These are phyloP conservation scores for Panicum hallii DNA, from an alignment of 202 grass and related monocot genomes.

Conservation along the genomic window DNA sequence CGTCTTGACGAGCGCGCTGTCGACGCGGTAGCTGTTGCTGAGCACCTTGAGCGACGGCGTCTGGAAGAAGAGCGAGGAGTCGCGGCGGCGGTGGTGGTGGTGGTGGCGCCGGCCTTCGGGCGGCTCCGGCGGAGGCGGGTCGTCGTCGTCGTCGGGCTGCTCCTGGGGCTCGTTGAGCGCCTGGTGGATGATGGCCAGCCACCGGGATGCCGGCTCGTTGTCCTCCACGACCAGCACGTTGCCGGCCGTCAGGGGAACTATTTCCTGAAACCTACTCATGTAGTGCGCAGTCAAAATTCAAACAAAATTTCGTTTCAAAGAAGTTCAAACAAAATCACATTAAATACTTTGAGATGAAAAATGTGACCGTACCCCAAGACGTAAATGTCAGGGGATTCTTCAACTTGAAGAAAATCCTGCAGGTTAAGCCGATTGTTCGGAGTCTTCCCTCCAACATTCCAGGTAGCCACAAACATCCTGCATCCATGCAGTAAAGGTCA, in stretches of 20 bases:
- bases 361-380: constrained; percentile 68
- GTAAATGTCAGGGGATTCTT: constrained; percentile 86
- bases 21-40: constrained; percentile 80
- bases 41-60: constrained; percentile 76
- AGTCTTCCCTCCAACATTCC: constrained; percentile 90
- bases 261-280: constrained; percentile 92
- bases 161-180: constrained; percentile 74
- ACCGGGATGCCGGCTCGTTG: constrained; percentile 90
- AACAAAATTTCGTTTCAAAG: background rate
- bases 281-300: background rate
- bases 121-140: background rate
- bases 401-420: constrained; percentile 81
- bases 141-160: constrained; percentile 35
- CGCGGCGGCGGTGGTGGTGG: constrained; percentile 20
- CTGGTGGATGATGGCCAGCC: constrained; percentile 84
- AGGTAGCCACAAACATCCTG: constrained; percentile 86
- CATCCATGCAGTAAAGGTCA: background rate
- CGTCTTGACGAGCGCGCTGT: constrained; percentile 84
- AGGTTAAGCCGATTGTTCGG: constrained; percentile 77
- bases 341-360: background rate
- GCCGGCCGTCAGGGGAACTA: constrained; percentile 87
- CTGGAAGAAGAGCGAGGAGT: constrained; percentile 67
- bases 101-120: constrained; percentile 11
- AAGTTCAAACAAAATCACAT: background rate
- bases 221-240: constrained; percentile 94